Base-by-base conservation (phyloP, 106 monocot species). In the Ottelia alismoides region DNA sequence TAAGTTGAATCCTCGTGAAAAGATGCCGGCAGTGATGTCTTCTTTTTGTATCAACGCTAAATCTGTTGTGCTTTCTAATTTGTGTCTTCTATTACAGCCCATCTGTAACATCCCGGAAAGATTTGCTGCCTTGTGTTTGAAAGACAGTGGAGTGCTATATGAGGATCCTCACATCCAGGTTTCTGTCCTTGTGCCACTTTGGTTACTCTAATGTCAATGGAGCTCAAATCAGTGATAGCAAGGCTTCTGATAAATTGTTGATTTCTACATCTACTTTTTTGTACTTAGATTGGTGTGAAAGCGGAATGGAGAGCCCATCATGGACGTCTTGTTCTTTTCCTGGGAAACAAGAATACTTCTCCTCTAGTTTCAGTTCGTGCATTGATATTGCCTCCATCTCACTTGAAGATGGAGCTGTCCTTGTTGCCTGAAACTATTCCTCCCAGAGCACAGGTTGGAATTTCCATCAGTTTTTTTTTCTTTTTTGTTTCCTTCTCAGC, bases 121-220 rank as follows among this genome's bases (percentile, higher is more conserved):
- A 55, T 98, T 90, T 56, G 70, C 70, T 67, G 69, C 85, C 5
- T 63, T 98, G 48, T 98, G 96, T 51, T 31, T 85, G 55, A 98
- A 89, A 68, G 96, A 98, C 53, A 98, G 96, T 52, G 96, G 96
- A 11, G 85, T 98, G 19, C 67, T 98, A 6, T 98, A 90, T 52
- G 96, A 98, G 65, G 96, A 98, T 60, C 85, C 89, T 50, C 62
- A 89, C 63, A 80, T 98, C 59, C 96, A 98, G 89, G 96, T 98
- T n/a, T n/a, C n/a, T n/a, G n/a, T n/a, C n/a, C n/a, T n/a, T n/a
- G n/a, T n/a, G n/a, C n/a, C n/a, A n/a, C n/a, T n/a, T n/a, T n/a
- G n/a, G n/a, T n/a, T n/a, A n/a, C n/a, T n/a, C n/a, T n/a, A n/a
- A n/a, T n/a, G n/a, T n/a, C n/a, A n/a, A n/a, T n/a, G n/a, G n/a